Percentiles rank a stretch among this genome's conserved stretches.
phyloP scores from a whole-genome alignment of 202 grass and related monocot genomes.

The Elaeis oleifera region DNA sequence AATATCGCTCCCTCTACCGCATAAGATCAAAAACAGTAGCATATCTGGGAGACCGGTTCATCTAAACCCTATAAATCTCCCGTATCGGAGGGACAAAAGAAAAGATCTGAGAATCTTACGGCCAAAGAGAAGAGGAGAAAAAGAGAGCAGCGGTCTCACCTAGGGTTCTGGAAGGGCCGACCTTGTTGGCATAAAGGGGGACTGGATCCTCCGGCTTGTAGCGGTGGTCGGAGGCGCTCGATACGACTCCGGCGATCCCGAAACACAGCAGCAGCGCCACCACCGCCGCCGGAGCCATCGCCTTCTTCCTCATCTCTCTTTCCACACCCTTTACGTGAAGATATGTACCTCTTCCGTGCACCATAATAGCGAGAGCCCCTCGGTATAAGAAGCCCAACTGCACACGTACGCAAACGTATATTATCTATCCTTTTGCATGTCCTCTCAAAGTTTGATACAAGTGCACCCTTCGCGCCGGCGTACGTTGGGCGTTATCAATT shows the following conservation, averaged over 20 bases:
- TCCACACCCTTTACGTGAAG: background rate
- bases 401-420: too few relatives aligned
- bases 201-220: slow-evolving; percentile 66
- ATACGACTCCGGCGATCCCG: slow-evolving; percentile 43
- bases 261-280: slow-evolving; percentile 43
- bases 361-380: too few relatives aligned
- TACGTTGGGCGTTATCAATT: too few relatives aligned
- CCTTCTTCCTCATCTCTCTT: slow-evolving; percentile 34
- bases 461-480: too few relatives aligned
- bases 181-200: slow-evolving; percentile 91
- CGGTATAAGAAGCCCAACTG: too few relatives aligned
- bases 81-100: background rate
- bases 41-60: too few relatives aligned
- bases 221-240: slow-evolving; percentile 70
- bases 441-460: too few relatives aligned
- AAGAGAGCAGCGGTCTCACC: slow-evolving; percentile 38
- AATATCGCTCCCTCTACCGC: too few relatives aligned
- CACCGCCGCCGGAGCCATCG: slow-evolving; percentile 34
- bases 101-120: background rate
- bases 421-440: too few relatives aligned
- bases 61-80: background rate
- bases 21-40: too few relatives aligned
- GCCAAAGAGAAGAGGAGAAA: slow-evolving; percentile 17
- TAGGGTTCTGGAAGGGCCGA: slow-evolving; percentile 95
- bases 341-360: too few relatives aligned